Evolutionary conservation across 2,329 filamentous ascomycete genomes (phyloP), one percentile per base, ranked within the genome.

Genomic region (Penicillium fuscoglaucum): DNA sequence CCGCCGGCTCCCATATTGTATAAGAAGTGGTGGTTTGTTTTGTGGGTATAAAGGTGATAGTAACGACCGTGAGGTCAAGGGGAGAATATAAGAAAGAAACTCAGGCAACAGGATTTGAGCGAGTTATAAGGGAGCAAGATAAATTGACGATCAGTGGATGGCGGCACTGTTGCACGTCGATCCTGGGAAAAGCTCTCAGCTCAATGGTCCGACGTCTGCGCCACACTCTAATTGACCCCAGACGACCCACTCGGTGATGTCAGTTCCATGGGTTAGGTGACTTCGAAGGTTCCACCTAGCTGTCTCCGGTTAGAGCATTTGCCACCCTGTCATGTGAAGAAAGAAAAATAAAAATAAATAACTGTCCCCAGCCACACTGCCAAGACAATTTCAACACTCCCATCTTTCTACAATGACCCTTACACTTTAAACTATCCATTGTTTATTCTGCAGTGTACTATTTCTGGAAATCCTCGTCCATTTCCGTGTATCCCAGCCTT

Each of bases 1-100:
- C 86, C 85, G 45, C 78, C 75, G 61, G 80, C 79, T 62, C 81
- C 84, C 87, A 89, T 90, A 54, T 59, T 81, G 71, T 57, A 56
- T 41, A 21, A 21, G 19, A 41, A 41, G 37, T 31, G 19, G 13
- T 49, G 15, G 47, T 13, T 41, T 41, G 8, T 24, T 29, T 49
- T 15, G 13, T n/a, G 10, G 33, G n/a, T n/a, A 19, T 37, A 46
- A 21, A 28, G 29, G 13, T 48, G 31, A 17, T 2, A 7, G 50
- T 37, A 15, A 21, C 26, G 28, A 49, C 47, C 19, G 12, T 4
- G 17, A n/a, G 12, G 15, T 45, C 44, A 15, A 12, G 24, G 35
- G 47, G 33, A n/a, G 24, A 45, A 53, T 58, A 60, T 49, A 40
- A 54, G 35, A 19, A 26, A 17, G 13, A 46, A 46, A 56, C 29